phyloP scores from a whole-genome alignment of 805 yeast genomes.

The Pichia manshurica region DNA sequence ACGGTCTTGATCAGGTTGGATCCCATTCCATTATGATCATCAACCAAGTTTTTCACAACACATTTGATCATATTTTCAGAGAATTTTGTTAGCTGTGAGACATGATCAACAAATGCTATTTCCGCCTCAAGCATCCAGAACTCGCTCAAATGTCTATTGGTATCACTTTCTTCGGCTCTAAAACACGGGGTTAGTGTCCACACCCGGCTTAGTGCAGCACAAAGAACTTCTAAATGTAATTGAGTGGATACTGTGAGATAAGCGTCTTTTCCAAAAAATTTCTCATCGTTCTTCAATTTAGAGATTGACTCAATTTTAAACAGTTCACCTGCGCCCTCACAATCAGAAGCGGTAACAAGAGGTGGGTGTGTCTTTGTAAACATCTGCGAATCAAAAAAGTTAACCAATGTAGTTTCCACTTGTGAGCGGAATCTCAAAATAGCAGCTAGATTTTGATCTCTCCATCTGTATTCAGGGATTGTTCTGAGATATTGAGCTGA shows the following conservation, averaged over 20 bases:
- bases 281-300: conserved; percentile 18
- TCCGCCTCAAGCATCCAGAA: conserved; percentile 99
- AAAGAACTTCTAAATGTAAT: conserved; percentile 77
- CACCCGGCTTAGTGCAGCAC: conserved; percentile 69
- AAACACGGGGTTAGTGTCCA: conserved; percentile 92
- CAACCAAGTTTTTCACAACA: conserved; percentile 33
- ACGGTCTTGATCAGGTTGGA: conserved; percentile 35
- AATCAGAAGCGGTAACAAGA: conserved; percentile 78
- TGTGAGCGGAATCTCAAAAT: conserved; percentile 68
- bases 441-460: conserved; percentile 59
- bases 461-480: conserved; percentile 73
- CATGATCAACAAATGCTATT: conserved; percentile 54
- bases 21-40: conserved; percentile 25
- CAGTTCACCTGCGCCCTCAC: conserved; percentile 97
- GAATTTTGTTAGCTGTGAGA: conserved; percentile 56
- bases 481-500: conserved; percentile 61
- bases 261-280: conserved; percentile 61
- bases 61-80: conserved; percentile 65
- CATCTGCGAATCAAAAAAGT: conserved; percentile 47
- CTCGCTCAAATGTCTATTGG: conserved; percentile 86
- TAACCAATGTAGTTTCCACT: conserved; percentile 47
- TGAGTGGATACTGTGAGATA: conserved; percentile 89
- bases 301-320: conserved; percentile 47
- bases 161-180: conserved; percentile 88
- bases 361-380: conserved; percentile 84